A percentile compares a stretch with the other conserved stretches of the same genome.
These are phyloP conservation scores for Paxillus ammoniavirescens DNA, from an alignment of 768 basidiomycete genomes.

Conservation along the genomic window DNA sequence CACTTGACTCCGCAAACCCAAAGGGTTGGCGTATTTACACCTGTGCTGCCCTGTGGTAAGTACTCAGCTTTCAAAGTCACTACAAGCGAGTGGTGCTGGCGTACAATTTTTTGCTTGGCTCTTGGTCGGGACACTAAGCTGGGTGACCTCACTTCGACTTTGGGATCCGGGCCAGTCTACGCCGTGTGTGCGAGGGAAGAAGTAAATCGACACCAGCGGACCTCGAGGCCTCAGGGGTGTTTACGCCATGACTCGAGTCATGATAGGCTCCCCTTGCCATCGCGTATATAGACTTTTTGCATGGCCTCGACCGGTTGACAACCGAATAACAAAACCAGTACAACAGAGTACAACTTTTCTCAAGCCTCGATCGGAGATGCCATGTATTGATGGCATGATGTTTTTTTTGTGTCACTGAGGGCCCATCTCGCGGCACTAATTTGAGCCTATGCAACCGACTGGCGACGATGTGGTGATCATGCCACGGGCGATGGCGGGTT, in stretches of 20 bases:
- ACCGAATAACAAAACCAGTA: background rate
- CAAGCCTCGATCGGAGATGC: background rate
- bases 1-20: background rate
- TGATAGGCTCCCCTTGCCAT: too few species aligned
- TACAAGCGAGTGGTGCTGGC: too few species aligned
- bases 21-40: background rate
- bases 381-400: background rate
- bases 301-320: background rate
- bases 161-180: background rate
- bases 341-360: background rate
- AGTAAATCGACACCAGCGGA: too few species aligned
- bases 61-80: background rate
- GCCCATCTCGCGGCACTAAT: background rate
- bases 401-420: background rate
- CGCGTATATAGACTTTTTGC: background rate
- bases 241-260: too few species aligned
- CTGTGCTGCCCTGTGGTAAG: background rate
- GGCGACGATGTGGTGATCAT: background rate
- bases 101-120: too few species aligned
- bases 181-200: too few species aligned
- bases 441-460: background rate
- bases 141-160: background rate
- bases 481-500: background rate
- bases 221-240: too few species aligned
- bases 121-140: background rate